Percentiles rank a stretch among this genome's conserved stretches.
Conservation (phyloP, 2,329 filamentous ascomycete species). For the Reticulascus tulasneorum region DNA sequence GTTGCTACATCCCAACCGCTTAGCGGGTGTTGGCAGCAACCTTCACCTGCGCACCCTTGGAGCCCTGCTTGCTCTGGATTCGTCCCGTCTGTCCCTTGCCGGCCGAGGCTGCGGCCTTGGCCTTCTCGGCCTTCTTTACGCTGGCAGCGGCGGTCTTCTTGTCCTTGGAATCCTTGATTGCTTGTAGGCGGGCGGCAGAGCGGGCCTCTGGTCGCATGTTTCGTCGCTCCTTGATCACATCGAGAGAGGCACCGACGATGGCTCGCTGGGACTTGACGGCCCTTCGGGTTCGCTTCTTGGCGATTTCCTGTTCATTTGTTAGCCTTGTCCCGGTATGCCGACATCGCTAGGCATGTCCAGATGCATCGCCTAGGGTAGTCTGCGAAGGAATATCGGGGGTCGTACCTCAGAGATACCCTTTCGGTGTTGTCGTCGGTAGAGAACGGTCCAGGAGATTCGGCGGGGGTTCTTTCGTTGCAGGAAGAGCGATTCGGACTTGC, state of each 20-base stretch:
- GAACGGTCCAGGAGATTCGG: constrained; percentile 96
- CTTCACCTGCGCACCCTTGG: constrained; percentile 86
- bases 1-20: constrained; percentile 25
- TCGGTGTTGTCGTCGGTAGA: constrained; percentile 98
- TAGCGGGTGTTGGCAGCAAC: constrained; percentile 83
- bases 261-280: constrained; percentile 98
- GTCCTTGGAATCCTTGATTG: constrained; percentile 98
- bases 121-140: constrained; percentile 99
- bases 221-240: constrained; percentile 99
- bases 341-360: not conserved
- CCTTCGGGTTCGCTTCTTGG: constrained; percentile 98
- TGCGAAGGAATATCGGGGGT: constrained; percentile 18
- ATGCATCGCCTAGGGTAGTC: not conserved
- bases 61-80: constrained; percentile 94
- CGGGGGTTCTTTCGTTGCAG: constrained; percentile 99
- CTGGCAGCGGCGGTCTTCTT: constrained; percentile 87
- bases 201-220: constrained; percentile 92
- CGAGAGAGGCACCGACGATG: constrained; percentile 98
- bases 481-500: constrained; percentile 99
- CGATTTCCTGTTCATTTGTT: constrained; percentile 72
- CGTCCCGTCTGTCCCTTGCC: constrained; percentile 74
- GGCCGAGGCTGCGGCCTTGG: constrained; percentile 74
- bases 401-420: constrained; percentile 99
- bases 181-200: constrained; percentile 79
- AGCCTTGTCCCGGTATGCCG: not conserved